phyloP scores from a whole-genome alignment of 768 basidiomycete species.

The Tephrocybe sp. region DNA sequence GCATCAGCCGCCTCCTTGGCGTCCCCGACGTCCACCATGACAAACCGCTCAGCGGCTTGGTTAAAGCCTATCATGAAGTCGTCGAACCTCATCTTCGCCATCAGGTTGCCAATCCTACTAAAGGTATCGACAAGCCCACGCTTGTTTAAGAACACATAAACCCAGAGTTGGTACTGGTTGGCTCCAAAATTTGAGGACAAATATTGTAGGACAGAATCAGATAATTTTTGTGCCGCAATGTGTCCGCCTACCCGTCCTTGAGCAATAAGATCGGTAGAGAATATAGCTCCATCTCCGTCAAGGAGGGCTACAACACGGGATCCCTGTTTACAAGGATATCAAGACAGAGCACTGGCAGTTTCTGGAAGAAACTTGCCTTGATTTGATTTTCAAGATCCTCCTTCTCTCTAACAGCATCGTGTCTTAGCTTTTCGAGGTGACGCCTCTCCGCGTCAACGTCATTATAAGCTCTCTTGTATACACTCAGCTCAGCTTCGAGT shows the following conservation, averaged over 20 bases:
- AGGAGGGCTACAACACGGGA: constrained; percentile 51
- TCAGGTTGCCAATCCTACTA: constrained; percentile 33
- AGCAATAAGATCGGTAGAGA: constrained; percentile 49
- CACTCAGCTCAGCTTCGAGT: constrained; percentile 40
- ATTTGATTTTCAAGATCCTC: constrained; percentile 40
- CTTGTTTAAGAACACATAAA: constrained; percentile 65
- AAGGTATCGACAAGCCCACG: constrained; percentile 57
- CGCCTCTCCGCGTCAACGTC: constrained; percentile 35
- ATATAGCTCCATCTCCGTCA: constrained; percentile 69
- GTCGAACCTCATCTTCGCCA: constrained; percentile 48
- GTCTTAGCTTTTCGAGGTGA: constrained; percentile 31
- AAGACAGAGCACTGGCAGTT: neutral
- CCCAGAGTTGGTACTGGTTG: constrained; percentile 55
- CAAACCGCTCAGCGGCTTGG: constrained; percentile 64
- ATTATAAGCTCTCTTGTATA: constrained; percentile 43
- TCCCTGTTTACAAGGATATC: constrained; percentile 32
- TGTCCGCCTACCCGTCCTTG: constrained; percentile 61
- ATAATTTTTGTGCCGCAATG: constrained; percentile 49
- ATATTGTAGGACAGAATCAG: constrained; percentile 37
- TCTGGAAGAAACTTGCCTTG: constrained; percentile 26
- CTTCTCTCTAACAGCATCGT: constrained; percentile 37
- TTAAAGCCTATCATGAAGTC: constrained; percentile 72
- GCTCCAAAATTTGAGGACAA: constrained; percentile 32
- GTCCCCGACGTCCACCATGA: constrained; percentile 68
- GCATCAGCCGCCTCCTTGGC: constrained; percentile 76